phyloP scores from a whole-genome alignment of 495 filamentous ascomycete genomes.

The Melanomma pulvis-pyrius region DNA sequence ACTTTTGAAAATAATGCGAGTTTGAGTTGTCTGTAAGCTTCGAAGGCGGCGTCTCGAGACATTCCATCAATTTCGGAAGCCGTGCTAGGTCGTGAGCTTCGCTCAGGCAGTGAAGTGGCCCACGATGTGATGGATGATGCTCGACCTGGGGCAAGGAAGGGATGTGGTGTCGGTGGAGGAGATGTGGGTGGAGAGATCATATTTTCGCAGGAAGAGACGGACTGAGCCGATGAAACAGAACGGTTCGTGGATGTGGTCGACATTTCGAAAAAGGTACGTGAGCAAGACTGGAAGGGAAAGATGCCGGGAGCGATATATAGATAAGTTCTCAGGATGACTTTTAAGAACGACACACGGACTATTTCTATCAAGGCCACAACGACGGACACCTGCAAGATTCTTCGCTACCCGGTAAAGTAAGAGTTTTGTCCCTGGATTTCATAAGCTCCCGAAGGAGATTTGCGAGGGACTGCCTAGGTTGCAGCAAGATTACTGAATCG shows the following conservation, averaged over 20 bases:
- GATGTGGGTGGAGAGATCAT: constrained; percentile 7
- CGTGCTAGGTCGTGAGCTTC: constrained; percentile 2
- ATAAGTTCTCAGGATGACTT: neutral
- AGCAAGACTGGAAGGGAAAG: neutral
- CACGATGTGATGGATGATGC: constrained; percentile 28
- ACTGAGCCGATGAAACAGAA: constrained; percentile 5
- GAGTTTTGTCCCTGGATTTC: constrained; percentile 12
- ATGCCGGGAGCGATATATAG: neutral
- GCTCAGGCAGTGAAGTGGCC: constrained; percentile 19
- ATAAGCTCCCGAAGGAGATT: constrained; percentile 3
- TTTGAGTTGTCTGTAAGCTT: constrained; percentile 35
- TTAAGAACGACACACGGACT: constrained; percentile 27
- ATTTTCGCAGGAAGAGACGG: constrained; percentile 10
- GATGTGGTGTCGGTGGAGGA: constrained; percentile 2
- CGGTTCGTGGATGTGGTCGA: neutral
- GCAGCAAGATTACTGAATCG: constrained; percentile 18
- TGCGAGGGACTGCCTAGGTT: neutral
- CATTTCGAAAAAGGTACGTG: neutral
- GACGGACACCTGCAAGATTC: constrained; percentile 4
- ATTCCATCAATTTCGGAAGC: constrained; percentile 3
- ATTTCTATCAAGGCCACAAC: neutral
- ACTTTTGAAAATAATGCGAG: constrained; percentile 29
- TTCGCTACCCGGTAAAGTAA: constrained; percentile 10
- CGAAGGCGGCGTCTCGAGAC: constrained; percentile 27
- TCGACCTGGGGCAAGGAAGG: constrained; percentile 18